Percentiles rank a stretch among this genome's conserved stretches.
Evolutionary conservation across 148 eudicot species (phyloP).

Genomic region (Cornus controversa): DNA sequence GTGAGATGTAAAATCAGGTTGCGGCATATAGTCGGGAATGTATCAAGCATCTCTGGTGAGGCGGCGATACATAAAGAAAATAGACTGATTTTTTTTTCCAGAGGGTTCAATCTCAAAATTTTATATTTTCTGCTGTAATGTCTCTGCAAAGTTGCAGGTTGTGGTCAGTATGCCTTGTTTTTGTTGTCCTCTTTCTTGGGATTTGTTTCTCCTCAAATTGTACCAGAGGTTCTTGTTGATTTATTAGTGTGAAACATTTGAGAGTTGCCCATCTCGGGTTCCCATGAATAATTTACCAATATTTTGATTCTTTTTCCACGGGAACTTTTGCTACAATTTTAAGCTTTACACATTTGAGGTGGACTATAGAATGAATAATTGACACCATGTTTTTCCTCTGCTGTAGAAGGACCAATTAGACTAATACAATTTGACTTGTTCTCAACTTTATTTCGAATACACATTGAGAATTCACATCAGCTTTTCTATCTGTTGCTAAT

Average conservation of each 20-base stretch:
- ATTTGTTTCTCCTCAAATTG: slow-evolving; percentile 20
- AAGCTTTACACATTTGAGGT: neutral
- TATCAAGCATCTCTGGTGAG: slow-evolving; percentile 33
- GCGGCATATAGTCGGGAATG: slow-evolving; percentile 43
- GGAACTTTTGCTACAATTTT: neutral
- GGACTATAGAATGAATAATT: neutral
- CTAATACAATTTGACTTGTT: neutral
- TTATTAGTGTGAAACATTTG: slow-evolving; percentile 35
- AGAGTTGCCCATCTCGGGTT: slow-evolving; percentile 25
- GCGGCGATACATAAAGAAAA: slow-evolving; percentile 15
- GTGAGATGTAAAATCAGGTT: slow-evolving; percentile 46
- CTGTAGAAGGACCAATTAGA: neutral
- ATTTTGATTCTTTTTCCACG: slow-evolving; percentile 1
- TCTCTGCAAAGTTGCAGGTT: slow-evolving; percentile 28
- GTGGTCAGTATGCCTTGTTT: slow-evolving; percentile 6
- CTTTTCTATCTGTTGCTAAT: too few species aligned
- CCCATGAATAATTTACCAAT: slow-evolving; percentile 29
- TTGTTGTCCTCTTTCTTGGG: neutral
- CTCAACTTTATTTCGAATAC: too few species aligned
- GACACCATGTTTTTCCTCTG: neutral
- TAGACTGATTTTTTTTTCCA: neutral
- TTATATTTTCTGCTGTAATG: slow-evolving; percentile 28
- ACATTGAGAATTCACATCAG: too few species aligned
- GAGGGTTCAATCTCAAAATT: slow-evolving; percentile 16
- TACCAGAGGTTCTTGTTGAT: slow-evolving; percentile 28